Conservation (phyloP, 352 stramenopile species). For the Globisporangium paddicum region DNA sequence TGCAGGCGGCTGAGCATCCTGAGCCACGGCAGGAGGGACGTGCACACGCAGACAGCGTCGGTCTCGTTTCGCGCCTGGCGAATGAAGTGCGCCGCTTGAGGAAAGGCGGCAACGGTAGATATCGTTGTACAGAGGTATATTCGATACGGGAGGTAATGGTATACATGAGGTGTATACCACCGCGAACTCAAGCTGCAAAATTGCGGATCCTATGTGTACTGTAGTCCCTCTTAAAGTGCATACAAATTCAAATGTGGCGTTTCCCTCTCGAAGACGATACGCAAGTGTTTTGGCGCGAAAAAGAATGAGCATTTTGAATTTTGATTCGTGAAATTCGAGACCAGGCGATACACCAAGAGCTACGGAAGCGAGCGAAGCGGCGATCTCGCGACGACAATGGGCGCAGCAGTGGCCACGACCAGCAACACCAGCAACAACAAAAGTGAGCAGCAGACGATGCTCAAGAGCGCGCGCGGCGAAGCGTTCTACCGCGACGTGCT, state of each 20-base stretch:
- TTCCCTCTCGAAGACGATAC: background rate
- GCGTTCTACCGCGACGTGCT: conserved; percentile 47
- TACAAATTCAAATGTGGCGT: background rate
- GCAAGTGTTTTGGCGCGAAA: background rate
- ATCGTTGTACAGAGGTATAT: no score
- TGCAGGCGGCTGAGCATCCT: conserved; percentile 56
- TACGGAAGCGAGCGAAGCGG: background rate
- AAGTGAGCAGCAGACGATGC: conserved; percentile 1
- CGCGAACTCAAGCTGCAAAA: no score
- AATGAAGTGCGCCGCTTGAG: background rate
- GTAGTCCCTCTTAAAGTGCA: no score
- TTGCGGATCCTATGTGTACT: no score
- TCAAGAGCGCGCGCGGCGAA: conserved; percentile 11
- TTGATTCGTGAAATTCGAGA: background rate
- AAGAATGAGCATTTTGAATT: background rate
- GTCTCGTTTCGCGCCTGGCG: background rate
- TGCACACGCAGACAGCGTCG: background rate
- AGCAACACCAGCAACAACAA: background rate
- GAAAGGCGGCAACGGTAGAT: background rate
- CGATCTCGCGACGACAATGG: background rate
- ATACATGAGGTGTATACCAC: no score
- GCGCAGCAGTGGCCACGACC: background rate
- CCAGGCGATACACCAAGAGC: background rate
- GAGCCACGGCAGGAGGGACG: background rate
- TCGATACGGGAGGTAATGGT: no score